Base-by-base conservation (phyloP, 768 basidiomycete genomes). In the Inosperma sp. region DNA sequence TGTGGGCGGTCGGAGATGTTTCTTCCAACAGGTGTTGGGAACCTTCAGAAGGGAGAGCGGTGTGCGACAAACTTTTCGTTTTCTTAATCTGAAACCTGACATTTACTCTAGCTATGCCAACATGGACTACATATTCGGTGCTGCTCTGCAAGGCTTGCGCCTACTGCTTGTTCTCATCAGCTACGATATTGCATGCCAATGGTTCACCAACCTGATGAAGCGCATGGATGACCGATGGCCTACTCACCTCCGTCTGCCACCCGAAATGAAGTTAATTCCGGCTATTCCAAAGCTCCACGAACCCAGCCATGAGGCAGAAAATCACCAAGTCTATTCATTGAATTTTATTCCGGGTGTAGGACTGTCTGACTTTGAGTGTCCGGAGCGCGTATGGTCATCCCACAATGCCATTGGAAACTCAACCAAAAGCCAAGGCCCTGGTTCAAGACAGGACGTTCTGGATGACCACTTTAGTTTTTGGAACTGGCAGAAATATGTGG, bases 341-440 rank as follows among this genome's bases (percentile, higher is more conserved):
- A n/a, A n/a, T n/a, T 4, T 26, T 23, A 29, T 57, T 5, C 41
- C 35, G 0, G 59, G 64, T 3, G 53, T 59, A 23, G 69, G 65
- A 3, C 51, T 59, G 1, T 61, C 61, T 1, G 68, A 70, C 48
- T 60, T 68, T 0, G 69, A 75, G 42, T 63, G 51, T 0, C 62
- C 65, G 0, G 72, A 75, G 34, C 53, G 61, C 0, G 51, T 57
- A 0, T 75, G 74, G 74, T 34, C 65, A 0, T 47, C 25, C 0
- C 44, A 61, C 7, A 69, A 72, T 46, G 46, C 49, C 0, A 54
- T 58, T 0, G 65, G 64, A 0, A 50, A 56, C 3, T 63, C 65
- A 19, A 73, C 68, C 0, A 58, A 61, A n/a, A n/a, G n/a, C n/a
- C n/a, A n/a, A n/a, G n/a, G n/a, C n/a, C n/a, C n/a, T n/a, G n/a